phyloP scores from a whole-genome alignment of 139 green algal species.

The Chlamydomonas sp. region DNA sequence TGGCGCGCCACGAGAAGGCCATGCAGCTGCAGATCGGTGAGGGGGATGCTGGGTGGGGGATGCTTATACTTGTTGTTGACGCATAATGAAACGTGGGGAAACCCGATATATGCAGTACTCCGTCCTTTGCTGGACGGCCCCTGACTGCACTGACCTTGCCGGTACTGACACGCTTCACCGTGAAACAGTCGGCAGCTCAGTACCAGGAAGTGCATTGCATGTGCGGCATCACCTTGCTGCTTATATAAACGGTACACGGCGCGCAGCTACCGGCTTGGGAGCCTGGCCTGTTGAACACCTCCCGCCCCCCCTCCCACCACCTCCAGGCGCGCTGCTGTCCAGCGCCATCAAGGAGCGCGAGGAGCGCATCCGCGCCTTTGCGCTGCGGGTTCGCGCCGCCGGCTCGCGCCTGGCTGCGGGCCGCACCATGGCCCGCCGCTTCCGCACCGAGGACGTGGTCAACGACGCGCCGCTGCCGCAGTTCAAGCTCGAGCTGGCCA shows the following conservation, averaged over 20 bases:
- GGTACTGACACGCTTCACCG: too few relatives aligned
- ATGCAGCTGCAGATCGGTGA: slow-evolving; percentile 48
- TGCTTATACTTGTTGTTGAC: neutral
- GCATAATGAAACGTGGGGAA: neutral
- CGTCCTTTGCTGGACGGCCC: too few relatives aligned
- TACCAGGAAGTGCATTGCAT: too few relatives aligned
- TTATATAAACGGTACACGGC: too few relatives aligned
- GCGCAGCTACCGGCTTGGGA: too few relatives aligned
- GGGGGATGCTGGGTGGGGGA: neutral
- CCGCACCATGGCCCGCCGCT: slow-evolving; percentile 22
- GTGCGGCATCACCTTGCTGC: too few relatives aligned
- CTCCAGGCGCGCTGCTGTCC: slow-evolving; percentile 41
- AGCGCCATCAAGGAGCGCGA: slow-evolving; percentile 59
- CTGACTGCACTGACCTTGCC: too few relatives aligned
- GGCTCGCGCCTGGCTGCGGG: slow-evolving; percentile 41
- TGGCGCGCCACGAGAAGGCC: slow-evolving; percentile 41
- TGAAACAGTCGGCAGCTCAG: too few relatives aligned
- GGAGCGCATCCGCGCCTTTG: slow-evolving; percentile 57
- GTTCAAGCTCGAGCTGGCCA: slow-evolving; percentile 58
- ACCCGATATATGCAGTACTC: too few relatives aligned
- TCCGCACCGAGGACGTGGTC: slow-evolving; percentile 67
- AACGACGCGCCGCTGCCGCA: slow-evolving; percentile 64
- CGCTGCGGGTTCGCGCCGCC: slow-evolving; percentile 51
- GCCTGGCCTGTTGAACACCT: too few relatives aligned
- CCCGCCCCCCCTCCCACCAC: too few relatives aligned